Percentiles rank a stretch among this genome's conserved stretches.
These are phyloP conservation scores for Euptelea pleiosperma DNA, from an alignment of 164 flowering plant genomes.

Conservation along the genomic window DNA sequence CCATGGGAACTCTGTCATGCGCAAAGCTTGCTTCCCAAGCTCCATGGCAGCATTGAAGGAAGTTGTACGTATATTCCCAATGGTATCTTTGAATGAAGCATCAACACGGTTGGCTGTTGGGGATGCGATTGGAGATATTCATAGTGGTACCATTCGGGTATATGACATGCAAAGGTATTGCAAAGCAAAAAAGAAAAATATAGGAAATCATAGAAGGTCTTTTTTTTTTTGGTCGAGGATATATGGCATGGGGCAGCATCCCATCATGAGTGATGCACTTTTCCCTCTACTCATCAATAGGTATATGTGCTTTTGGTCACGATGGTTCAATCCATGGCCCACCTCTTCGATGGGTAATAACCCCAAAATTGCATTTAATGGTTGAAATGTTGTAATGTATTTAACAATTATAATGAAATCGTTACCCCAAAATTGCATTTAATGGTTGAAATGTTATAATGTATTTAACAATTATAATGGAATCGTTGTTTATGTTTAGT, in stretches of 20 bases:
- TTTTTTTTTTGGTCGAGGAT: constrained; percentile 5
- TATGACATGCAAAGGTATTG: constrained; percentile 93
- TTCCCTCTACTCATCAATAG: neutral
- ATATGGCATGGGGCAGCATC: neutral
- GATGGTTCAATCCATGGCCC: neutral
- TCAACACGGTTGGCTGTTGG: constrained; percentile 84
- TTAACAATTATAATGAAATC: no score
- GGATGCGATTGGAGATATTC: constrained; percentile 76
- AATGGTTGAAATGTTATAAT: no score
- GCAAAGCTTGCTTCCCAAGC: constrained; percentile 70
- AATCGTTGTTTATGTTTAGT: no score
- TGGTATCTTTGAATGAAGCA: constrained; percentile 77
- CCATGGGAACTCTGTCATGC: constrained; percentile 81
- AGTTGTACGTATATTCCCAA: constrained; percentile 76
- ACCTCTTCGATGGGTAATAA: neutral
- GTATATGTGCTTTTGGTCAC: no score
- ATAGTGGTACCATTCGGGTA: constrained; percentile 59
- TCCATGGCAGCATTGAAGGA: constrained; percentile 76
- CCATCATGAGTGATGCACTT: neutral
- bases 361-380: neutral
- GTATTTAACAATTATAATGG: no score
- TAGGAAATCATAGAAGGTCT: neutral
- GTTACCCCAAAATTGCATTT: neutral
- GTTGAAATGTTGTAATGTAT: no score
- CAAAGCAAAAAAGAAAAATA: neutral